Percentiles rank a stretch among this genome's conserved stretches.
Conservation (phyloP, 2,329 filamentous ascomycete species). For the Orbilia javanica region DNA sequence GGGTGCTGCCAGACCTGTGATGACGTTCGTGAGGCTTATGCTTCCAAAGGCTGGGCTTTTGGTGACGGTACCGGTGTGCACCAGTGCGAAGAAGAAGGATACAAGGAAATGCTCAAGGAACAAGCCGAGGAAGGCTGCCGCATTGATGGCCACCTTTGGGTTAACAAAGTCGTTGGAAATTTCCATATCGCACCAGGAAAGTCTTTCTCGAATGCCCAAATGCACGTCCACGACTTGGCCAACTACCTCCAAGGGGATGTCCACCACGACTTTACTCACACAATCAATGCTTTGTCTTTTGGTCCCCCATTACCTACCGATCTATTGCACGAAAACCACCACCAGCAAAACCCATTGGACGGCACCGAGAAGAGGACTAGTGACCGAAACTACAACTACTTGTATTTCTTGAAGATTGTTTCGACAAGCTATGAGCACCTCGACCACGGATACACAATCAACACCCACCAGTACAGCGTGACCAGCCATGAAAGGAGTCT, state of each 20-base stretch:
- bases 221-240: slow-evolving; percentile 97
- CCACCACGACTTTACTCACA: slow-evolving; percentile 88
- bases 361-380: slow-evolving; percentile 79
- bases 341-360: slow-evolving; percentile 92
- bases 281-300: slow-evolving; percentile 89
- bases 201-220: slow-evolving; percentile 94
- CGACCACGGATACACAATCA: slow-evolving; percentile 81
- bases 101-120: slow-evolving; percentile 85
- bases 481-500: slow-evolving; percentile 95
- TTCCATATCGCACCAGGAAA: slow-evolving; percentile 98
- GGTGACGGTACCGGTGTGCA: slow-evolving; percentile 91
- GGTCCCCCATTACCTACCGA: slow-evolving; percentile 83
- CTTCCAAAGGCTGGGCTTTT: slow-evolving; percentile 90
- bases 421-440: slow-evolving; percentile 94
- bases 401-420: slow-evolving; percentile 99
- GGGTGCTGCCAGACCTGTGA: slow-evolving; percentile 98
- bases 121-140: slow-evolving; percentile 94
- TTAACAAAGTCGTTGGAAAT: slow-evolving; percentile 99
- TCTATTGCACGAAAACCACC: slow-evolving; percentile 42
- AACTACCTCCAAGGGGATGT: slow-evolving; percentile 86
- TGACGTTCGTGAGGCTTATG: slow-evolving; percentile 95
- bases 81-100: slow-evolving; percentile 95
- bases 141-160: slow-evolving; percentile 88
- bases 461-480: slow-evolving; percentile 98
- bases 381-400: slow-evolving; percentile 91